A percentile compares a stretch with the other conserved stretches of the same genome.
Evolutionary conservation across 192 early-diverging fungal genomes (phyloP).

Genomic region (Backusella parvicylindrica): DNA sequence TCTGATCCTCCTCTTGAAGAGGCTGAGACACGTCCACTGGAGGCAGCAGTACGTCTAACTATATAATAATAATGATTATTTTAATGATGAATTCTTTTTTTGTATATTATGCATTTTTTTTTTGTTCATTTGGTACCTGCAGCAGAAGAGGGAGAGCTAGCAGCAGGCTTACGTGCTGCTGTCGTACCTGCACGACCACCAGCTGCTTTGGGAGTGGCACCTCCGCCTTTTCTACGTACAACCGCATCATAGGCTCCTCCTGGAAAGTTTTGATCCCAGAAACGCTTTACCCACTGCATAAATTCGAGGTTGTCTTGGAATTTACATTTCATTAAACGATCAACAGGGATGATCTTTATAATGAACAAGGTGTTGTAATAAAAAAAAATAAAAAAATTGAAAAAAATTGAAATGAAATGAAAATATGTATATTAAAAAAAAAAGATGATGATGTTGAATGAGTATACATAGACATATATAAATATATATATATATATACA

Average conservation of each 20-base stretch:
- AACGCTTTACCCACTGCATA: constrained; percentile 92
- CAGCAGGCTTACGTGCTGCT: constrained; percentile 13
- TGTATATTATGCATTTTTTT: not conserved
- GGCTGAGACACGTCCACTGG: constrained; percentile 28
- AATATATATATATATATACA: not conserved
- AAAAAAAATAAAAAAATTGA: not conserved
- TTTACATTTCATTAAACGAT: constrained; percentile 89
- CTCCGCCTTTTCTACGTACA: constrained; percentile 54
- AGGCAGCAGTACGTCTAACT: constrained; percentile 22
- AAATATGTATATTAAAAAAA: constrained; percentile 2
- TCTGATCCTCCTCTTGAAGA: constrained; percentile 42
- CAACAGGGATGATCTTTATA: constrained; percentile 75
- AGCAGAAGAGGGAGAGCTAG: not conserved
- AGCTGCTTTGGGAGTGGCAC: constrained; percentile 35
- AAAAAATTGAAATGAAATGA: not conserved
- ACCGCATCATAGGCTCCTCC: constrained; percentile 83
- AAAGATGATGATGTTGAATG: not conserved
- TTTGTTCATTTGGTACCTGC: not conserved
- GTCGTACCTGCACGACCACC: constrained; percentile 26
- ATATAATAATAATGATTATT: not conserved
- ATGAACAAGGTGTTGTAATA: not conserved
- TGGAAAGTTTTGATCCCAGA: constrained; percentile 87
- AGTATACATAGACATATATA: no score
- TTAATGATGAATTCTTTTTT: no score
- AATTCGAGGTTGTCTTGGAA: constrained; percentile 99